Conservation (phyloP, 2,329 filamentous ascomycete genomes). For the Cadophora sp. region DNA sequence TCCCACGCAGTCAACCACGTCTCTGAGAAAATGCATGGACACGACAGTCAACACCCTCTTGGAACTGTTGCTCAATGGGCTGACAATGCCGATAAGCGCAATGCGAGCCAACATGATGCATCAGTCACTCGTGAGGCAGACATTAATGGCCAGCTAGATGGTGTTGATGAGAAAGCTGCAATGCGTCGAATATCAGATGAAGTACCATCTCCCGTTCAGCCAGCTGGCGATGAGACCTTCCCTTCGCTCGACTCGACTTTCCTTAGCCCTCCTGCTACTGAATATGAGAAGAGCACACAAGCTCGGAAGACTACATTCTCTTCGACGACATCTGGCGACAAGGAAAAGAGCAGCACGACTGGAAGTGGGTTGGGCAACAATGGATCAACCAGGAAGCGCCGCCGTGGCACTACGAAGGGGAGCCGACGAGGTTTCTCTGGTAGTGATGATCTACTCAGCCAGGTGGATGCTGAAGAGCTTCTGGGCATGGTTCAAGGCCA, state of each 20-base stretch:
- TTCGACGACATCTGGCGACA: constrained; percentile 40
- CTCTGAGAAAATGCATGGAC: constrained; percentile 39
- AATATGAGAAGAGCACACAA: constrained; percentile 40
- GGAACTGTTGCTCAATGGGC: constrained; percentile 42
- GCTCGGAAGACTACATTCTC: constrained; percentile 65
- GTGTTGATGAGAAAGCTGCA: constrained; percentile 38
- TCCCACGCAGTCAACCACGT: constrained; percentile 34
- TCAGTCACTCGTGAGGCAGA: constrained; percentile 28
- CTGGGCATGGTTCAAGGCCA: constrained; percentile 85
- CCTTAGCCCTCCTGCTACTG: constrained; percentile 34
- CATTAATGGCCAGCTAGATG: constrained; percentile 36
- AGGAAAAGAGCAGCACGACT: constrained; percentile 29
- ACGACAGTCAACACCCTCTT: constrained; percentile 34
- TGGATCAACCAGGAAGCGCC: constrained; percentile 65
- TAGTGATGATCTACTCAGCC: constrained; percentile 77
- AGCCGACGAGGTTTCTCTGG: constrained; percentile 68
- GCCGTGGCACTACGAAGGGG: constrained; percentile 70
- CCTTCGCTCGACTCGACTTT: constrained; percentile 52
- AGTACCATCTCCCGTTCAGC: constrained; percentile 48
- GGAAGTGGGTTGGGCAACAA: constrained; percentile 29
- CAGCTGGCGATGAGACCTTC: constrained; percentile 54
- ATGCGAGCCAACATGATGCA: constrained; percentile 32
- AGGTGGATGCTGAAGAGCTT: constrained; percentile 80
- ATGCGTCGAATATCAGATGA: constrained; percentile 42
- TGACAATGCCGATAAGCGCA: constrained; percentile 36